These are phyloP conservation scores for Fonsecaea nubica DNA, from an alignment of 2,329 filamentous ascomycete genomes.

Conservation along the genomic window DNA sequence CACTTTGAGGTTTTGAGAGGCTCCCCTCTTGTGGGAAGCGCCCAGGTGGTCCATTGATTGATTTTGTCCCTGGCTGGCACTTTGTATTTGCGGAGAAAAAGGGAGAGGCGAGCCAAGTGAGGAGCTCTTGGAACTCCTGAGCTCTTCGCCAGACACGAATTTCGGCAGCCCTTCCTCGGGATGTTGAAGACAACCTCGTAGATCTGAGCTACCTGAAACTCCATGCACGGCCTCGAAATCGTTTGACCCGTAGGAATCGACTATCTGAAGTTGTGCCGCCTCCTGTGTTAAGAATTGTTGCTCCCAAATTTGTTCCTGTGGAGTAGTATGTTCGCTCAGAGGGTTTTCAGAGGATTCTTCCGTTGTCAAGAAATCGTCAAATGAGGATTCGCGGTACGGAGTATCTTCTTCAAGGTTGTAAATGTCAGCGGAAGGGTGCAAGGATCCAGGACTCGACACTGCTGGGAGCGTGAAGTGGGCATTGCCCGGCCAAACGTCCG, in stretches of 20 bases:
- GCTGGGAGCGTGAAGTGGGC: conserved; percentile 11
- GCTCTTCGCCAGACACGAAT: conserved; percentile 28
- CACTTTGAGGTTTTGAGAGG: conserved; percentile 28
- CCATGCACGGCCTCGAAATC: conserved; percentile 16
- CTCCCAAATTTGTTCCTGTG: conserved; percentile 38
- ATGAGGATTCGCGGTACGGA: conserved; percentile 32
- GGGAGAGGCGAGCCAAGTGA: conserved; percentile 25
- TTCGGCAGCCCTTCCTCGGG: conserved; percentile 19
- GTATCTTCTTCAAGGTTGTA: conserved; percentile 31
- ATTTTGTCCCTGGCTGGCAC: conserved; percentile 42
- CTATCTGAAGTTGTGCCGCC: conserved; percentile 26
- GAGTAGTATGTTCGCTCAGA: conserved; percentile 38
- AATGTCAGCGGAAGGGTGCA: conserved; percentile 11
- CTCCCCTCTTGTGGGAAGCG: conserved; percentile 11
- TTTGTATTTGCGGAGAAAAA: conserved; percentile 42
- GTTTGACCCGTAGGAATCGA: conserved; percentile 20
- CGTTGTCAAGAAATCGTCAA: conserved; percentile 36
- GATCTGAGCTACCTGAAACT: conserved; percentile 13
- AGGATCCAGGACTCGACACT: conserved; percentile 21
- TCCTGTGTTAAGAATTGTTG: conserved; percentile 31
- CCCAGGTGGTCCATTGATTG: conserved; percentile 12
- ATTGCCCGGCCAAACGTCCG: conserved; percentile 10
- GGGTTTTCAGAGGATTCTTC: conserved; percentile 37
- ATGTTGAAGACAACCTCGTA: conserved; percentile 16
- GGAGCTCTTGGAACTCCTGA: conserved; percentile 24